phyloP scores from a whole-genome alignment of 1,284 basidiomycete genomes.

The Microbotryum violaceum region DNA sequence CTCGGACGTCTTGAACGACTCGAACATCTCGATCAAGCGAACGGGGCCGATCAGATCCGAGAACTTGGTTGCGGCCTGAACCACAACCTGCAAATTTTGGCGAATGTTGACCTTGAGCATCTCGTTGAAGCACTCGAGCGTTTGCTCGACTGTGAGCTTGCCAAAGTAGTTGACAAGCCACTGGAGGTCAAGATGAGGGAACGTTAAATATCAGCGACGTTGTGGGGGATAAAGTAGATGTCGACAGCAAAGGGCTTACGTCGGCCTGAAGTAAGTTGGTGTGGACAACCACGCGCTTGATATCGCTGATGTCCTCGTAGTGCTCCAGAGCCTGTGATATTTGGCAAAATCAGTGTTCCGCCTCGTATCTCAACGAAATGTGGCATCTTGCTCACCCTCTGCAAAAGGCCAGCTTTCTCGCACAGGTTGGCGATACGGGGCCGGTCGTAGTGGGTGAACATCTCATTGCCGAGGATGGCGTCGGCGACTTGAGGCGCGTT shows the following conservation, averaged over 20 bases:
- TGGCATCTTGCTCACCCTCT: constrained; percentile 47
- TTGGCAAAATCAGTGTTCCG: background rate
- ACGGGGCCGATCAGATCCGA: constrained; percentile 95
- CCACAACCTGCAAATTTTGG: constrained; percentile 92
- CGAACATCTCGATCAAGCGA: constrained; percentile 98
- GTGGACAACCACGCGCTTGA: constrained; percentile 96
- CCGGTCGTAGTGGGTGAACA: constrained; percentile 96
- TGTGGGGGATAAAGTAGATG: background rate
- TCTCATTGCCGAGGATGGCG: constrained; percentile 96
- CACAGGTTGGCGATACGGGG: constrained; percentile 96
- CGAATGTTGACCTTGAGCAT: constrained; percentile 97
- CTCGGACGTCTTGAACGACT: constrained; percentile 96
- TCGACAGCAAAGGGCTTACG: constrained; percentile 44
- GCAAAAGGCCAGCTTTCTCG: constrained; percentile 93
- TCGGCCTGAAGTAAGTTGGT: constrained; percentile 79
- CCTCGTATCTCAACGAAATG: background rate
- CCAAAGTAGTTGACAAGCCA: constrained; percentile 99
- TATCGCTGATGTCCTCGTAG: constrained; percentile 94
- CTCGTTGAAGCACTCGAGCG: constrained; percentile 90
- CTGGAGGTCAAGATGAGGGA: constrained; percentile 41
- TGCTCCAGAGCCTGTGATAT: constrained; percentile 78
- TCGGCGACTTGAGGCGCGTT: constrained; percentile 98
- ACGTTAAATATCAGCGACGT: background rate
- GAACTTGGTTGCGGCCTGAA: constrained; percentile 98
- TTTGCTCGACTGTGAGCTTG: constrained; percentile 95